Conservation (phyloP, 768 basidiomycete genomes). For the Lactarius hengduanensis region DNA sequence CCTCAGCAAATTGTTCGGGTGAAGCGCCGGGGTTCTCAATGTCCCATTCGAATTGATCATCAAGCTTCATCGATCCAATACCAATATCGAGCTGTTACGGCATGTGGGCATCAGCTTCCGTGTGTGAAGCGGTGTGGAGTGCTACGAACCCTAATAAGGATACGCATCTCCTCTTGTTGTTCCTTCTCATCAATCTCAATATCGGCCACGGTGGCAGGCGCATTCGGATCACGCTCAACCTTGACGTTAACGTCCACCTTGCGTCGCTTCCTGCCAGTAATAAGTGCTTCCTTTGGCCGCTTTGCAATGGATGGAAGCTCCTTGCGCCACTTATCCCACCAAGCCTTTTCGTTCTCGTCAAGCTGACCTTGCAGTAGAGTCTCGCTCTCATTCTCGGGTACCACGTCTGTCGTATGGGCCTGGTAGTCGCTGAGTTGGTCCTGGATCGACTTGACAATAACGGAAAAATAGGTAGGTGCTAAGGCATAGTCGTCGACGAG, state of each 20-base stretch:
- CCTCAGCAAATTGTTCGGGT: conserved; percentile 90
- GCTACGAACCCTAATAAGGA: conserved; percentile 79
- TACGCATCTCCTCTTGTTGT: conserved; percentile 83
- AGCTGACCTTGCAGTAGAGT: conserved; percentile 43
- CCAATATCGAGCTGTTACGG: conserved; percentile 83
- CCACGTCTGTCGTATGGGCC: conserved; percentile 53
- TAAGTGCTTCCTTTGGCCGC: conserved; percentile 23
- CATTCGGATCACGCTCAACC: conserved; percentile 17
- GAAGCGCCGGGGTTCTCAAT: conserved; percentile 73
- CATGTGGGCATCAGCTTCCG: conserved; percentile 8
- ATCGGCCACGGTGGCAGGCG: conserved; percentile 54
- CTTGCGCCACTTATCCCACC: conserved; percentile 77
- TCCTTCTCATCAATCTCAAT: conserved; percentile 63
- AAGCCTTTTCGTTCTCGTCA: conserved; percentile 49
- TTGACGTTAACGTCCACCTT: conserved; percentile 30
- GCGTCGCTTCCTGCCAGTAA: conserved; percentile 27
- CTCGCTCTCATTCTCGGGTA: conserved; percentile 45
- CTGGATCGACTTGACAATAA: conserved; percentile 80
- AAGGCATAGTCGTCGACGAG: conserved; percentile 90
- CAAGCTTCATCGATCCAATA: conserved; percentile 87
- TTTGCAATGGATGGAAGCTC: conserved; percentile 43
- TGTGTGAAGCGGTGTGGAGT: background rate
- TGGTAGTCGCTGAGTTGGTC: conserved; percentile 84
- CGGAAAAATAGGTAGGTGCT: conserved; percentile 55
- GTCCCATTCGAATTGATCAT: conserved; percentile 99